phyloP scores from a whole-genome alignment of 495 filamentous ascomycete genomes.

The Hyaloscypha variabilis region DNA sequence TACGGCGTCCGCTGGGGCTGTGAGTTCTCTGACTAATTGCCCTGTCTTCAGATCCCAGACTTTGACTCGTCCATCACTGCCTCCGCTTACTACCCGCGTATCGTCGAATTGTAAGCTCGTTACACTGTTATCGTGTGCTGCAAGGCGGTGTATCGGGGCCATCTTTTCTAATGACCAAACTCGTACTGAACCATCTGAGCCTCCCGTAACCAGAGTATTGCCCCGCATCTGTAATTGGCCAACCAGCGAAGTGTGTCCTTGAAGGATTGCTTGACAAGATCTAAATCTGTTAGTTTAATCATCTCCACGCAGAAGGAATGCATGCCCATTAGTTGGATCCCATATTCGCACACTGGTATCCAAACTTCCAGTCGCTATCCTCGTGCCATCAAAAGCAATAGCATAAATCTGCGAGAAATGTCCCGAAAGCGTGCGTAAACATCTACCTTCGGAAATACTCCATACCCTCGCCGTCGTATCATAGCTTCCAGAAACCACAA shows the following conservation, averaged over 20 bases:
- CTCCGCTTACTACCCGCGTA: slow-evolving; percentile 89
- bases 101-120: slow-evolving; percentile 97
- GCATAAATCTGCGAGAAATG: slow-evolving; percentile 99
- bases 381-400: slow-evolving; percentile 90
- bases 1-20: slow-evolving; percentile 86
- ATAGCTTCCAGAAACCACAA: slow-evolving; percentile 95
- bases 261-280: slow-evolving; percentile 73
- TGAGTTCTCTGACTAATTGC: slow-evolving; percentile 86
- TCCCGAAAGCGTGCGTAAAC: slow-evolving; percentile 84
- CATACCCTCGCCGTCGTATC: slow-evolving; percentile 96
- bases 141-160: slow-evolving; percentile 87
- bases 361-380: slow-evolving; percentile 95
- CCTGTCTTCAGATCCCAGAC: slow-evolving; percentile 96
- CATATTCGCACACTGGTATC: slow-evolving; percentile 97
- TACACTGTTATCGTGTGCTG: slow-evolving; percentile 98
- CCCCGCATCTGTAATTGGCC: slow-evolving; percentile 97
- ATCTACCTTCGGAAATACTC: slow-evolving; percentile 93
- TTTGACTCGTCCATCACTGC: slow-evolving; percentile 94
- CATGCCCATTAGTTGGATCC: slow-evolving; percentile 89
- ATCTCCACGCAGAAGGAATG: slow-evolving; percentile 13
- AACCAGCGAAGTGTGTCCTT: slow-evolving; percentile 95
- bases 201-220: slow-evolving; percentile 92
- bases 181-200: slow-evolving; percentile 91
- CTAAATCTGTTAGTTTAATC: slow-evolving; percentile 20
- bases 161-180: slow-evolving; percentile 93